Evolutionary conservation across 352 stramenopile species (phyloP), one percentile per base, ranked within the genome.

Genomic region (Pythium scleroteichum): DNA sequence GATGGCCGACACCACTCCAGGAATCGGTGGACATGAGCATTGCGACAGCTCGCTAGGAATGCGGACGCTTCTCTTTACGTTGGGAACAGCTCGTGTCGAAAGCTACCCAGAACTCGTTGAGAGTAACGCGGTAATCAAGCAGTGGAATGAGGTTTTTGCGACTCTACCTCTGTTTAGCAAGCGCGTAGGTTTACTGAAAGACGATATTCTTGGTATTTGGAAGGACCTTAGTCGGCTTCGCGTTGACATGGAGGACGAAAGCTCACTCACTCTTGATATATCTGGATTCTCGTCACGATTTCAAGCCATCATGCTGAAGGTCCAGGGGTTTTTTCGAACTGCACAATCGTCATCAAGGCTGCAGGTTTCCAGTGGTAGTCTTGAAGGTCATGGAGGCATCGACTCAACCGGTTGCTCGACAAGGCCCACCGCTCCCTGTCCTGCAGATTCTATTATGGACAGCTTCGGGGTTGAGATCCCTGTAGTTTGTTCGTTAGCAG

Each of bases 171-270:
- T 90, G 12, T 58, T 93, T 24, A 91, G 73, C 24, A 85, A 81
- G 44, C 71, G 65, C 9, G 27, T 48, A 41, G 64, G 71, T 2
- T n/a, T 89, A 4, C 41, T 72, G 10, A 69, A 74, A 14, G 35
- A 48, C 8, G 48, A 53, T 14, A 40, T 91, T 27, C 56, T 62
- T 32, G 19, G 44, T 19, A 61, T 89, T 35, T 66, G 73, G 46
- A 23, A 58, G 1, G 45, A 63, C 7, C 53, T 90, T 33, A 87
- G 77, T 19, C 66, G 38, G 0, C 67, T 91, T 26, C 73, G 81
- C 26, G 71, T 72, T 9, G 56, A 83, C 22, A 86, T 92, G 70
- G 81, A 91, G 53, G 78, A 92, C 44, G 71, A 84, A 46, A 66
- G 77, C 9, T 90, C 77, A 14, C 56, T 90, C n/a, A 41, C 85